Evolutionary conservation across 2,329 filamentous ascomycete species (phyloP).

Genomic region (Microsporum ferrugineum): DNA sequence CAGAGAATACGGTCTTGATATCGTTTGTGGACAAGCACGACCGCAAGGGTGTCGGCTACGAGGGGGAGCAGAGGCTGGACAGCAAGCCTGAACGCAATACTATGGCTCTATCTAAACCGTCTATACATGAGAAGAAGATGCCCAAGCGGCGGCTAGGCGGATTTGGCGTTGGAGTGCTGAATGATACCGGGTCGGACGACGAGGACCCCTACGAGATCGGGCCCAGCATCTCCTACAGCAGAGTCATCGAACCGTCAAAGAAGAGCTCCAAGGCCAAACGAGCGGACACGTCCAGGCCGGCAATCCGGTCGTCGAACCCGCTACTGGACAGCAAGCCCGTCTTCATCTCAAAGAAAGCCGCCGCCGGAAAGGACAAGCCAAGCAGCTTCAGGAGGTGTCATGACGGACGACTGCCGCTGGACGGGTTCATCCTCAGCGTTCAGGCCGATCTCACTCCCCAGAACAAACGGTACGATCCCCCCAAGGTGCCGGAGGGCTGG

Average conservation of each 20-base stretch:
- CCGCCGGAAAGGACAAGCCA: constrained; percentile 28
- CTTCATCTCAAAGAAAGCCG: constrained; percentile 59
- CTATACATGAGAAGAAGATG: constrained; percentile 25
- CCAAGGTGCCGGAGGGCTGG: constrained; percentile 50
- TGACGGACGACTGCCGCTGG: constrained; percentile 67
- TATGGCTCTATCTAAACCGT: constrained; percentile 24
- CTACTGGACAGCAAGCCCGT: constrained; percentile 55
- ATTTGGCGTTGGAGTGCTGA: constrained; percentile 78
- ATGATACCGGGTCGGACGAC: constrained; percentile 88
- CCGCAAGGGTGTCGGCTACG: constrained; percentile 37
- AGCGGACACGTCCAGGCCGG: constrained; percentile 24
- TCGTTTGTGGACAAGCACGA: constrained; percentile 34
- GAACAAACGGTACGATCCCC: constrained; percentile 35
- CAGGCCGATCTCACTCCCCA: constrained; percentile 32
- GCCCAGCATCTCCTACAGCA: constrained; percentile 78
- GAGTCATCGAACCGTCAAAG: constrained; percentile 68
- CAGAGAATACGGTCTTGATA: constrained; percentile 61
- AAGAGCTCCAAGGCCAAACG: constrained; percentile 51
- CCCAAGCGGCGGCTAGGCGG: constrained; percentile 45
- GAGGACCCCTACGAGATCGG: constrained; percentile 91
- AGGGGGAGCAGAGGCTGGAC: constrained; percentile 23
- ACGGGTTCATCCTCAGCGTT: constrained; percentile 64
- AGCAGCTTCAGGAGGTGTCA: constrained; percentile 57
- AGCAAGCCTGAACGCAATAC: constrained; percentile 16
- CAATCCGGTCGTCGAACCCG: constrained; percentile 49